A percentile compares a stretch with the other conserved stretches of the same genome.
Evolutionary conservation across 306 rosid species (phyloP).

Genomic region (Aeschynomene evenia): DNA sequence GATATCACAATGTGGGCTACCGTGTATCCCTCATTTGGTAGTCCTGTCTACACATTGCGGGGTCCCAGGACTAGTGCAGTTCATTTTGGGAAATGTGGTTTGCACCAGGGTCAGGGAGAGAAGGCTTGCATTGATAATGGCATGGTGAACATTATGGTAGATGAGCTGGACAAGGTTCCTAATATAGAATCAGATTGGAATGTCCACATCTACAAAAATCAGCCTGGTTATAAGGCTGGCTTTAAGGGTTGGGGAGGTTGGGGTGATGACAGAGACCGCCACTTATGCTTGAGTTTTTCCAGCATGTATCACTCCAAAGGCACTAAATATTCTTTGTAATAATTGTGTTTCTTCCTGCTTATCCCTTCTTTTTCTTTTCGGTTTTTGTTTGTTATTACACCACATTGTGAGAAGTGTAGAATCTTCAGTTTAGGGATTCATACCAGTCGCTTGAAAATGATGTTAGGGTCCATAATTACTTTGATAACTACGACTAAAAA

Average conservation of each 20-base stretch:
- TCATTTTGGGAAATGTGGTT: constrained; percentile 94
- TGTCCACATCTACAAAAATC: constrained; percentile 54
- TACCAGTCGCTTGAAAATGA: constrained; percentile 23
- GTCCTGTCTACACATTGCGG: constrained; percentile 77
- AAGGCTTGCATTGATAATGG: constrained; percentile 79
- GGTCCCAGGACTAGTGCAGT: constrained; percentile 89
- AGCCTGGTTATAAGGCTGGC: constrained; percentile 90
- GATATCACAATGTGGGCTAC: constrained; percentile 99
- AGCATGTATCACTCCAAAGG: constrained; percentile 54
- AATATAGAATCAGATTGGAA: constrained; percentile 73
- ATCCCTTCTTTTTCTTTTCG: background rate
- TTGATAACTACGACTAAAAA: background rate
- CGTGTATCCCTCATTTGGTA: constrained; percentile 91
- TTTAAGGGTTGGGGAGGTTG: constrained; percentile 99
- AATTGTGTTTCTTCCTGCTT: constrained; percentile 19
- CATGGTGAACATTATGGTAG: constrained; percentile 49
- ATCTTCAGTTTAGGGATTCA: constrained; percentile 24
- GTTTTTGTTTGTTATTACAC: background rate
- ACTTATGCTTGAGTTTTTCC: constrained; percentile 74
- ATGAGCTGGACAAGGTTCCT: constrained; percentile 56
- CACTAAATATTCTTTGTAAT: constrained; percentile 36
- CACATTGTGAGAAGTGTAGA: constrained; percentile 28
- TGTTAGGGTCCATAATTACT: constrained; percentile 26
- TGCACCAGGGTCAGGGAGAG: constrained; percentile 96
- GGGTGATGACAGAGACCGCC: constrained; percentile 87